Base-by-base conservation (phyloP, 108 stramenopile genomes). In the Cyclotella baltica region DNA sequence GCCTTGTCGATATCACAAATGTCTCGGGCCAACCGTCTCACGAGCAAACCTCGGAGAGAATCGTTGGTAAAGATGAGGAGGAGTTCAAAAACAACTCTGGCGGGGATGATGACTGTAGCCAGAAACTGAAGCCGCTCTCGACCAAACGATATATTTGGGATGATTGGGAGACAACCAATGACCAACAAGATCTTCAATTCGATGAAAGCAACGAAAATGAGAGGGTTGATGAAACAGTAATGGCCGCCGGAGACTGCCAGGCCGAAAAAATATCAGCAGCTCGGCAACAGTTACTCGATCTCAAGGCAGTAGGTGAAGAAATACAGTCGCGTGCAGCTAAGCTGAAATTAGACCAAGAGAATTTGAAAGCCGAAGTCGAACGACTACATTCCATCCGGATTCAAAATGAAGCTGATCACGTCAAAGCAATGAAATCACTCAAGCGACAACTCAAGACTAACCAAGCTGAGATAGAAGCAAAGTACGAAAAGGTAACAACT, bases 131-230 rank as follows among this genome's bases (percentile, higher is more conserved):
- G 4, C 0, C 40, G 59, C 11, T 9, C 13, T 46, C 19, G 4
- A 56, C 36, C 15, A 76, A 76, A 38, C 56, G 51, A 47, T 77
- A 70, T 27, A 63, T 77, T 8, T 77, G 76, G 76, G 76, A 77
- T 61, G 67, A 77, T 23, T 77, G 76, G 76, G 76, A 77, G 35
- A 68, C 69, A 51, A 62, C 47, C 19, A 19, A 37, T 22, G 16
- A 53, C 9, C 40, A 43, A n/a, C 68, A 34, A 22, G 52, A 35
- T 31, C 29, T 78, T 61, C 22, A 25, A 22, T 20, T 66, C 18
- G 38, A 58, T 57, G 70, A 71, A 16, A 34, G 36, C 11, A 62
- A 40, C 29, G 16, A 10, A 25, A 36, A 47, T 20, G 40, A 46
- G 4, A 29, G 61, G 6, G 20, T 4, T n/a, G 43, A 47, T 2